phyloP scores from a whole-genome alignment of 2,329 filamentous ascomycete genomes.

The Aspergillus proliferans region DNA sequence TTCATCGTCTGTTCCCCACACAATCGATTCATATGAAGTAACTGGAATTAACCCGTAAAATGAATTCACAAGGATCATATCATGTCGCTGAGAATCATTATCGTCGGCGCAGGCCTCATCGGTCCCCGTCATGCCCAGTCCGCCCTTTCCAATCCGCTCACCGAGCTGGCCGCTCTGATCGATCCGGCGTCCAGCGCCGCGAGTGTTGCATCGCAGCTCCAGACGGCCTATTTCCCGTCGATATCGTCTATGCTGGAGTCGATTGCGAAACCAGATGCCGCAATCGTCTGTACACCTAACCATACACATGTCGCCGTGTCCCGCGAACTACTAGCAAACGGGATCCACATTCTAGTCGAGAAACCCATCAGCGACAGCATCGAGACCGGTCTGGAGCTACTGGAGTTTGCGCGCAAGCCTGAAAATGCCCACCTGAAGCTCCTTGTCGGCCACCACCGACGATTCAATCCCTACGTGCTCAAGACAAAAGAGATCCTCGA shows the following conservation, averaged over 20 bases:
- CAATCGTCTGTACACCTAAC: slow-evolving; percentile 56
- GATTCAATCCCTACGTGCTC: slow-evolving; percentile 53
- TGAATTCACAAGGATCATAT: neutral
- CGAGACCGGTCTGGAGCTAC: slow-evolving; percentile 15
- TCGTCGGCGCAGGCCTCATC: slow-evolving; percentile 46
- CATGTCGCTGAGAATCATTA: slow-evolving; percentile 31
- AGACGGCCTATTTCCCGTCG: slow-evolving; percentile 36
- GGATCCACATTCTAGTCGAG: slow-evolving; percentile 52
- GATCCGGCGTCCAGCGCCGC: slow-evolving; percentile 39
- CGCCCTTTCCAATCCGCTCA: slow-evolving; percentile 32
- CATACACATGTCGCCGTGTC: slow-evolving; percentile 50
- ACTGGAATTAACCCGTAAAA: neutral
- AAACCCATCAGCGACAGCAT: slow-evolving; percentile 48
- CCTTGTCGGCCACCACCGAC: slow-evolving; percentile 53
- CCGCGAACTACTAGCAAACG: slow-evolving; percentile 42
- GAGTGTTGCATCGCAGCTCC: slow-evolving; percentile 29
- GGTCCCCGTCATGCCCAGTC: slow-evolving; percentile 47
- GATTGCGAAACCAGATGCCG: slow-evolving; percentile 43
- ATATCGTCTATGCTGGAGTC: slow-evolving; percentile 39
- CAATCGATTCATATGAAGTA: too few relatives aligned
- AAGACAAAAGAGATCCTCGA: slow-evolving; percentile 44
- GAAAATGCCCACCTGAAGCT: slow-evolving; percentile 34
- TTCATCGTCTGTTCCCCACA: too few relatives aligned
- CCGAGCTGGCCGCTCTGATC: slow-evolving; percentile 41
- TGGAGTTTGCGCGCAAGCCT: slow-evolving; percentile 14